Conservation (phyloP, 495 filamentous ascomycete species). For the Neurospora africana region DNA sequence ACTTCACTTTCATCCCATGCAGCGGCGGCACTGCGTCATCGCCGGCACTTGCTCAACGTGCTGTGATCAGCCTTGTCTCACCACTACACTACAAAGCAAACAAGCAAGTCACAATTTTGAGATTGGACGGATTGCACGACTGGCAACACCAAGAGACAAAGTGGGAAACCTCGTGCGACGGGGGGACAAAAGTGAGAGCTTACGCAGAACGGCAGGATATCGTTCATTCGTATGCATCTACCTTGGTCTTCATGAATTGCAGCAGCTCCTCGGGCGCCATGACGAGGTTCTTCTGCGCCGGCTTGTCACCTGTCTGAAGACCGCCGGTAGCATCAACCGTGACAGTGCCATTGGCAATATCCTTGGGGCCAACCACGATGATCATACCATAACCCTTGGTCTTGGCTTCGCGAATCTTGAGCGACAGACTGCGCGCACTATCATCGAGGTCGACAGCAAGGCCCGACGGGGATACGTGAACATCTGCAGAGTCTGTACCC, state of each 20-base stretch:
- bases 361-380: conserved; percentile 57
- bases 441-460: conserved; percentile 66
- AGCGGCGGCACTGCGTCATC: background rate
- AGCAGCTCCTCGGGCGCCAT: conserved; percentile 27
- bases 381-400: conserved; percentile 64
- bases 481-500: conserved; percentile 28
- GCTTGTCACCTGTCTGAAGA: conserved; percentile 1
- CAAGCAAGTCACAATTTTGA: background rate
- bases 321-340: conserved; percentile 23
- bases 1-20: background rate
- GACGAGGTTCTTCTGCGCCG: conserved; percentile 8
- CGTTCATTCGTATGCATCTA: conserved; percentile 21
- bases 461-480: conserved; percentile 32
- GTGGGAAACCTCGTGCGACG: conserved; percentile 56
- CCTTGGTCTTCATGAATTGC: conserved; percentile 23
- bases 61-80: background rate
- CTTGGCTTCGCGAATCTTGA: conserved; percentile 66
- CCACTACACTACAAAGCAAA: background rate
- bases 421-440: conserved; percentile 46
- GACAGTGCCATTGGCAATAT: conserved; percentile 25
- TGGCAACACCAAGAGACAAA: background rate
- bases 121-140: background rate
- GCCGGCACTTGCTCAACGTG: background rate
- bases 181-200: conserved; percentile 57
- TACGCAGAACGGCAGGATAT: conserved; percentile 51